Evolutionary conservation across 805 yeast species (phyloP), one percentile per base, ranked within the genome.

Genomic region (Yamadazyma paraphyllophila): DNA sequence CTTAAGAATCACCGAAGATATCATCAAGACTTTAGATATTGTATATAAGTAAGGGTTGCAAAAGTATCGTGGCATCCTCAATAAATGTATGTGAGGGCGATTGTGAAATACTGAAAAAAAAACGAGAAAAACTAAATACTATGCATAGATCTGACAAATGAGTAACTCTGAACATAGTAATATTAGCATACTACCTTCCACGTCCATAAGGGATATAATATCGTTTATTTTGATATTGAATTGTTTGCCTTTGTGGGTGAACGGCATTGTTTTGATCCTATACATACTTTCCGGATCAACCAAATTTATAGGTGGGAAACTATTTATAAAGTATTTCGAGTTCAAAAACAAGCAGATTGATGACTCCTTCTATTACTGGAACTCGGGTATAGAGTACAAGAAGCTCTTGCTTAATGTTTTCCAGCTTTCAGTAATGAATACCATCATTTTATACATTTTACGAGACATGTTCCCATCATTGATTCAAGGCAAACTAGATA

Each of bases 1-100:
- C 4, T 58, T 71, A 27, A 57, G 61, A 15, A 25, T 61, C 5
- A 60, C 71, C 2, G 75, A 71, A 49, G 67, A 68, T 51, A 35
- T 69, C 1, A 39, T 53, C 4, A 51, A 55, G 15, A 35, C 33
- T 17, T 36, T 44, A 29, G 17, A 27, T 9, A 36, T 38, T 20
- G 43, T 39, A n/a, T 37, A 37, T 15, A 14, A 10, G 13, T 37
- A 26, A 37, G 14, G 27, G 38, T 35, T 20, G 27, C 27, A 37
- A 37, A 37, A 37, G n/a, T 4, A 8, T 15, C 37, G 43, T 32
- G 43, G n/a, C 29, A 20, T 9, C 9, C 20, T 13, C 42, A 39
- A 39, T 30, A 24, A 20, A 20, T 15, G 24, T 39, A 17, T 30
- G 10, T 39, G 13, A 20, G 14, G 29, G 25, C 29, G 29, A 36